Percentiles rank a stretch among this genome's conserved stretches.
These are phyloP conservation scores for Zostera marina DNA, from an alignment of 116 monocot species.

Conservation along the genomic window DNA sequence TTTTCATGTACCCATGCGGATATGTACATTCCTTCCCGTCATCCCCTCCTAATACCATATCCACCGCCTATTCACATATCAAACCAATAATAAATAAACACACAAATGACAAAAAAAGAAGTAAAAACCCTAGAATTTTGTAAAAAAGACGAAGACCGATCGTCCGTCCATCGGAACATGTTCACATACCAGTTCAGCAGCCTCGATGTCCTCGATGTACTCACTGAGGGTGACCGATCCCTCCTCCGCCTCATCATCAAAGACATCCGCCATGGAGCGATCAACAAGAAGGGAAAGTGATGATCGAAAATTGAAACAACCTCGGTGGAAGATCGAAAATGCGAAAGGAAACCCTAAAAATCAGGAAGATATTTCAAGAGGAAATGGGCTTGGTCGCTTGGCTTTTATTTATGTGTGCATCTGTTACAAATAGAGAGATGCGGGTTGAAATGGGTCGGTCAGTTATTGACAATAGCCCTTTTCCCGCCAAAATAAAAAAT, in stretches of 20 bases:
- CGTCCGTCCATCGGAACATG: background rate
- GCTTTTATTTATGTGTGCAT: too few relatives aligned
- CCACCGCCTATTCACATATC: slow-evolving; percentile 48
- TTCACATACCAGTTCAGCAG: slow-evolving; percentile 52
- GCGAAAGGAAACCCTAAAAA: too few relatives aligned
- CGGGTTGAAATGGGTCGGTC: too few relatives aligned
- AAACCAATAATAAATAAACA: background rate
- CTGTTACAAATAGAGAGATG: too few relatives aligned
- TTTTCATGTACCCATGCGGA: slow-evolving; percentile 67
- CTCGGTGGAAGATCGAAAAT: too few relatives aligned
- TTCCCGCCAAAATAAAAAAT: too few relatives aligned
- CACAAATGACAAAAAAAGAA: background rate
- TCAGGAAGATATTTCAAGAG: too few relatives aligned
- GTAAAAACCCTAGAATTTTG: background rate
- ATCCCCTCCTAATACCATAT: slow-evolving; percentile 95
- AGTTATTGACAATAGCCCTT: too few relatives aligned
- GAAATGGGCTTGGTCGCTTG: too few relatives aligned
- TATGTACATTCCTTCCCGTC: slow-evolving; percentile 95
- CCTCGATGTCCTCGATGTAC: slow-evolving; percentile 76
- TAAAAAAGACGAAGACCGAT: too few relatives aligned
- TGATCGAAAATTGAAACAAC: too few relatives aligned
- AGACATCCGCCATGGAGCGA: slow-evolving; percentile 41
- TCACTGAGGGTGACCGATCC: slow-evolving; percentile 58
- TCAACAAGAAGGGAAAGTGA: too few relatives aligned
- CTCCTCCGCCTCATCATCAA: slow-evolving; percentile 82